Evolutionary conservation across 805 yeast species (phyloP), one percentile per base, ranked within the genome.

Genomic region (Cyberlindnera mycetangii): DNA sequence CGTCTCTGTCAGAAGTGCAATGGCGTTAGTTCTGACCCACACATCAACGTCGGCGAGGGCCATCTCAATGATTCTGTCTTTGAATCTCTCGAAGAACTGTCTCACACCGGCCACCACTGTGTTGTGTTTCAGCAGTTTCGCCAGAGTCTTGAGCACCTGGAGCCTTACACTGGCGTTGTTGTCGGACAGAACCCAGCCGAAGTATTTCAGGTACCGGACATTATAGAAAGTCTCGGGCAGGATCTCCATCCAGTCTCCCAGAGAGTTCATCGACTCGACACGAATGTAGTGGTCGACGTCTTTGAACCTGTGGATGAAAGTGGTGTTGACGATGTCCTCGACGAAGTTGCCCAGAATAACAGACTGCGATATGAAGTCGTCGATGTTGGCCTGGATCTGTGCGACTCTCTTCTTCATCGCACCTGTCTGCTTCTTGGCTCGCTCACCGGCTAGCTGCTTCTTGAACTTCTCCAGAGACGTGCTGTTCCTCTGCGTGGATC

Each of bases 131-230:
- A 77, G 78, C 18, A 81, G 63, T 54, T 68, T 79, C 11, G 69
- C 60, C 35, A 89, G 64, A 4, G 75, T 71, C 52, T 71, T 77
- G 20, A 85, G 58, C 2, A 81, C 89, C 53, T 85, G 89, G 8
- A 71, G 59, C 52, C 95, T 73, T 1, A 87, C 95, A 3, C 59
- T 50, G 10, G 75, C 62, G 14, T 76, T 73, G 2, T 78, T 69
- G 58, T 89, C 97, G n/a, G 90, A 81, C 33, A 90, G 66, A 27
- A 87, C 69, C 95, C 95, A 85, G 5, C 96, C 96, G 56, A 85
- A 74, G 61, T 85, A 87, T 50, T 89, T 75, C 50, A 89, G 70
- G 56, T 81, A 87, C 1, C 81, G 69, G 11, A 83, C 81, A 48
- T 79, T 85, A 51, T 85, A 75, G 55, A 85, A 89, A 42, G 71